phyloP scores from a whole-genome alignment of 495 filamentous ascomycete species.

The Penicillium crystallinum region DNA sequence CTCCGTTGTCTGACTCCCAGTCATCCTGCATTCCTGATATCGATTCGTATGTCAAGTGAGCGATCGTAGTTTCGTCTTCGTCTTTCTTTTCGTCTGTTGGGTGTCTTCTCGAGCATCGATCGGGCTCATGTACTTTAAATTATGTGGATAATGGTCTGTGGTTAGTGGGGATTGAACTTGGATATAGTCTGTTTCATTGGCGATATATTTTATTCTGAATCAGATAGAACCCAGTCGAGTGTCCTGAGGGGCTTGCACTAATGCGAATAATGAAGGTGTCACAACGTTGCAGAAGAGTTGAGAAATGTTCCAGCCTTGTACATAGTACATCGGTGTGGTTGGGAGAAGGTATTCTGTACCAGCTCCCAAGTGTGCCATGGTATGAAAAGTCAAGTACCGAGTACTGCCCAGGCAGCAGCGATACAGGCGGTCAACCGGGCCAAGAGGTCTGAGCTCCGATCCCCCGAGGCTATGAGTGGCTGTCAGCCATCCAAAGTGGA shows the following conservation, averaged over 20 bases:
- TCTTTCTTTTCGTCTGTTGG: conserved; percentile 7
- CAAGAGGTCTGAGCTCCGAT: not conserved
- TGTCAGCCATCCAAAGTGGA: not conserved
- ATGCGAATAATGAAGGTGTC: not conserved
- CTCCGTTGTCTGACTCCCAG: conserved; percentile 29
- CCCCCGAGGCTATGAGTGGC: conserved; percentile 12
- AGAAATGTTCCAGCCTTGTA: not conserved
- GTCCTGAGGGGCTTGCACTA: conserved; percentile 1
- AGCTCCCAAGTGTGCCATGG: not conserved
- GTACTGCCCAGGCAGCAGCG: conserved; percentile 19
- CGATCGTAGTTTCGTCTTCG: conserved; percentile 12
- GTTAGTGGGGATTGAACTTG: not conserved
- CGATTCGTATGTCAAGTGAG: conserved; percentile 35
- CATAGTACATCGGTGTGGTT: not conserved
- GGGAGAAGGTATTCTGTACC: conserved; percentile 1
- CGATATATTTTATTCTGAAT: not conserved
- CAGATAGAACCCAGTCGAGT: not conserved
- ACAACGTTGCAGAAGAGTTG: not conserved
- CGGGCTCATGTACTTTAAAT: conserved; percentile 8
- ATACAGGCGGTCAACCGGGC: conserved; percentile 17
- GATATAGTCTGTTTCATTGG: not conserved
- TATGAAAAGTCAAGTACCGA: not conserved
- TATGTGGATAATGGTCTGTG: not conserved
- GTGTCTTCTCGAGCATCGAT: too few relatives aligned
- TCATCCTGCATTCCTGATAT: conserved; percentile 28